A percentile compares a stretch with the other conserved stretches of the same genome.
These are phyloP conservation scores for Solanum chacoense DNA, from an alignment of 305 asterid species.

Conservation along the genomic window DNA sequence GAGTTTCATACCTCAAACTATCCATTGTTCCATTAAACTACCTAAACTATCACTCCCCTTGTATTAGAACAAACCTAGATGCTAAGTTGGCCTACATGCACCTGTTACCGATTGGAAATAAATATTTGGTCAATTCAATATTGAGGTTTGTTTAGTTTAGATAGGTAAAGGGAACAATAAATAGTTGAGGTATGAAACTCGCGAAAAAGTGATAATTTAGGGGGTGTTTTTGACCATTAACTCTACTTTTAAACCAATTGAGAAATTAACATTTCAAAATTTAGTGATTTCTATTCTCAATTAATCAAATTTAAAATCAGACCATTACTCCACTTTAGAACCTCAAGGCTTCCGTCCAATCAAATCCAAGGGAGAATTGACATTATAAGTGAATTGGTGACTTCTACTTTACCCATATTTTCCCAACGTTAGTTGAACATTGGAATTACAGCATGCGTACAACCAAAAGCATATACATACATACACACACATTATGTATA, in stretches of 20 bases:
- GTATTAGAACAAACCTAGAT: no score
- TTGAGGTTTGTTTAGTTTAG: background rate
- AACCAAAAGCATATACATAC: background rate
- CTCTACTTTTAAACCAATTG: background rate
- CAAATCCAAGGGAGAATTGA: background rate
- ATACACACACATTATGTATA: background rate
- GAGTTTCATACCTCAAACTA: background rate
- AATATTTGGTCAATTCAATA: background rate
- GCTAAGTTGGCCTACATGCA: background rate
- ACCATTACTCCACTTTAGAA: background rate
- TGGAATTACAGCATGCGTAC: background rate
- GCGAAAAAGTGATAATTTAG: no score
- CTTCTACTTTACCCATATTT: background rate
- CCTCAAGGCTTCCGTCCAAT: background rate
- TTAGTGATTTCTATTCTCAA: background rate
- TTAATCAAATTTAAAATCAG: background rate
- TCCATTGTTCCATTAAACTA: background rate
- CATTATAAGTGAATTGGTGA: background rate
- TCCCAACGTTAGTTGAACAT: background rate
- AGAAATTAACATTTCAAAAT: background rate
- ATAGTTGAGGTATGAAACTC: background rate
- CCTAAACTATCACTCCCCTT: background rate
- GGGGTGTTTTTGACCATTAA: background rate
- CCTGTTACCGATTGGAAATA: no score
- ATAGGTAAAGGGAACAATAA: background rate